Evolutionary conservation across 805 yeast species (phyloP).

Genomic region (Pichia kluyveri): DNA sequence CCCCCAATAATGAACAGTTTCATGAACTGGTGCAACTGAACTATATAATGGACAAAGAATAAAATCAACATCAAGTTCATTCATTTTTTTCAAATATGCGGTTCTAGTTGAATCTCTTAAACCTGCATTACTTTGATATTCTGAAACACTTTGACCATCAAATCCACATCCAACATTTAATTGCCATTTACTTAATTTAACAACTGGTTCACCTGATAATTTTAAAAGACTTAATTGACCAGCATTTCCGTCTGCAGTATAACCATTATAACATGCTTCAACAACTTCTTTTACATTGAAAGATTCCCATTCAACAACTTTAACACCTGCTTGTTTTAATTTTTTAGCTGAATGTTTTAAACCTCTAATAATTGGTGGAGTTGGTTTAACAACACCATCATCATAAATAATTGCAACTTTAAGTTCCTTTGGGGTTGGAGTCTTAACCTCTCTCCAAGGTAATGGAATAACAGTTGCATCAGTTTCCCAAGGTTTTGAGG

Average conservation of each 20-base stretch:
- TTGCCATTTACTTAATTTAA: constrained; percentile 43
- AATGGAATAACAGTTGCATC: constrained; percentile 41
- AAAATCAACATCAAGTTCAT: constrained; percentile 45
- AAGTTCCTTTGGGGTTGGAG: constrained; percentile 26
- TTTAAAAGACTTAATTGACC: constrained; percentile 38
- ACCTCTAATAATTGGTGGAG: constrained; percentile 35
- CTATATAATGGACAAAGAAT: constrained; percentile 55
- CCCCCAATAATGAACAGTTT: constrained; percentile 57
- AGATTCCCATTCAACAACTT: constrained; percentile 43
- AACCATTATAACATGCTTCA: constrained; percentile 42
- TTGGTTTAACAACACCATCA: constrained; percentile 42
- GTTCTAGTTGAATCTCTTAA: constrained; percentile 45
- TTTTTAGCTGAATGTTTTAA: constrained; percentile 41
- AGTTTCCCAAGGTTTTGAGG: constrained; percentile 45
- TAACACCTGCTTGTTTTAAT: constrained; percentile 45
- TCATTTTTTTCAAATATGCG: constrained; percentile 40
- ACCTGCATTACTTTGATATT: constrained; percentile 37
- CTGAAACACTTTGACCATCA: constrained; percentile 32
- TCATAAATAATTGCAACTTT: constrained; percentile 39
- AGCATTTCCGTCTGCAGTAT: constrained; percentile 53
- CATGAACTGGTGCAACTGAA: constrained; percentile 59
- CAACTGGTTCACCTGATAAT: constrained; percentile 58
- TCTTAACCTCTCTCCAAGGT: constrained; percentile 38
- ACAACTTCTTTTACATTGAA: constrained; percentile 44
- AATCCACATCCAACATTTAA: constrained; percentile 50